Evolutionary conservation across 768 basidiomycete species (phyloP).

Genomic region (Hygrophoropsis aurantiaca): DNA sequence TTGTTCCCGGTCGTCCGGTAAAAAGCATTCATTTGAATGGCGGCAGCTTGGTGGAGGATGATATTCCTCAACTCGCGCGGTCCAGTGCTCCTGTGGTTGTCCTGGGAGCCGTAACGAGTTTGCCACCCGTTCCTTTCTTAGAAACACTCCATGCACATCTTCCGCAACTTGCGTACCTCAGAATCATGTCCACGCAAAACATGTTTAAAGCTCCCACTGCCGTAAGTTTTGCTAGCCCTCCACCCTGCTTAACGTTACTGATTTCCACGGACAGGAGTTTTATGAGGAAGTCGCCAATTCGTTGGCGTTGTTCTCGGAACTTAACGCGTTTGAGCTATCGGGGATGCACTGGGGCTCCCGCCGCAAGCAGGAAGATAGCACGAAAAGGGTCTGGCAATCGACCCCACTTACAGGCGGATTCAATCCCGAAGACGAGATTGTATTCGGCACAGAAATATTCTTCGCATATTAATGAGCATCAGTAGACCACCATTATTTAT

Average conservation of each 20-base stretch:
- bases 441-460: slow-evolving; percentile 28
- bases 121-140: slow-evolving; percentile 58
- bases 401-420: slow-evolving; percentile 38
- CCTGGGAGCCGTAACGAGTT: slow-evolving; percentile 59
- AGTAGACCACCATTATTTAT: background rate
- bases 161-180: slow-evolving; percentile 62
- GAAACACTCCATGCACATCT: slow-evolving; percentile 54
- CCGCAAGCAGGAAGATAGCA: slow-evolving; percentile 40
- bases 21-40: slow-evolving; percentile 60
- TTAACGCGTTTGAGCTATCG: slow-evolving; percentile 69
- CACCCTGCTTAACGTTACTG: slow-evolving; percentile 18
- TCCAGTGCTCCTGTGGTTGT: slow-evolving; percentile 52
- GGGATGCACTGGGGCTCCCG: slow-evolving; percentile 74
- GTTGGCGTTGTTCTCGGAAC: slow-evolving; percentile 58
- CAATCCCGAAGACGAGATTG: slow-evolving; percentile 28
- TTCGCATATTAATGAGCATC: slow-evolving; percentile 25
- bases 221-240: slow-evolving; percentile 37
- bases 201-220: slow-evolving; percentile 49
- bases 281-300: slow-evolving; percentile 58
- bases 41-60: slow-evolving; percentile 58
- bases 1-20: slow-evolving; percentile 69
- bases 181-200: slow-evolving; percentile 57
- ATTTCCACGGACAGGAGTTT: slow-evolving; percentile 46
- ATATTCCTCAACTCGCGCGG: slow-evolving; percentile 49
- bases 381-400: slow-evolving; percentile 54